Base-by-base conservation (phyloP, 768 basidiomycete genomes). In the Russula olivacea region DNA sequence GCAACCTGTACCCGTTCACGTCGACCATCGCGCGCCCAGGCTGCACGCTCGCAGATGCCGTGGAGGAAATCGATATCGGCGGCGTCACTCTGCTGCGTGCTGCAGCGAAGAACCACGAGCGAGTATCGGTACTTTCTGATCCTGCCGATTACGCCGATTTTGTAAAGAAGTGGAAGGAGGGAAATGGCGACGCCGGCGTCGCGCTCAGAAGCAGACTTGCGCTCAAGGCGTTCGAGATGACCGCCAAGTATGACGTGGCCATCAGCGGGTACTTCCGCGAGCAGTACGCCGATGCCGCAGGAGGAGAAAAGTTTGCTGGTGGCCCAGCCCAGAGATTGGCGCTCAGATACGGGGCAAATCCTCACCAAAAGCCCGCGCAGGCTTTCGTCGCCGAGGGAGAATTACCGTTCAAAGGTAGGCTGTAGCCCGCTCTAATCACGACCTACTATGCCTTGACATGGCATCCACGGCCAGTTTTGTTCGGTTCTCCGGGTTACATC, bases 1-100 rank as follows among this genome's bases (percentile, higher is more conserved):
- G 97, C 85, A 99, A 99, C 74, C 85, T 99, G 57, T 98, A 99
- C 79, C 97, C 97, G 0, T 99, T 99, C 78, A 85, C 90, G 36
- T 83, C 86, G 23, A 97, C 95, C 53, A 91, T 96, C 72, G 83
- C 95, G 0, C 84, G 87, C 69, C 91, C 93, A 0, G 83, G 84
- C 67, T 95, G 94, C 76, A 94, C 92, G 12, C 84, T 98, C 63
- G 85, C 91, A 3, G 88, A 89, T 53, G 96, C 96, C 6, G 88
- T 98, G 62, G 97, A 99, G 74, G 97, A 99, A 75, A 89, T 99
- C 68, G 97, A 99, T 76, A 98, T 99, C 61, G 97, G 97, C 7
- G 97, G 97, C 30, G 97, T 99, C 52, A 98, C 97, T 7, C 87
- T 99, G 10, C 85, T 98, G 53, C 89, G 97, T 47, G 97, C 96